Base-by-base conservation (phyloP, 306 rosid genomes). In the Castanea sativa region DNA sequence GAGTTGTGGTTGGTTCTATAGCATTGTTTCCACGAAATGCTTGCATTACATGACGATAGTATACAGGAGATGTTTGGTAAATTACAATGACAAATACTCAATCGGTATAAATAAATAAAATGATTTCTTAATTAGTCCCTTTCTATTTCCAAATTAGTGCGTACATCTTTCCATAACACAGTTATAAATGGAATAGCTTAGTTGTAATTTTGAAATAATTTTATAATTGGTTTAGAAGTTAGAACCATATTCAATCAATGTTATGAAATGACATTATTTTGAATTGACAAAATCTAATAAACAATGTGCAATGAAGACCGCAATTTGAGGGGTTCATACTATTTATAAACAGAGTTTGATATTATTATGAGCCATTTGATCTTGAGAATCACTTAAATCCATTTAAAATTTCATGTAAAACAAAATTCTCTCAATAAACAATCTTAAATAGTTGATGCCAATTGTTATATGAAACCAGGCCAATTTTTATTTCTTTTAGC, bases 401-500 rank as follows among this genome's bases (percentile, higher is more conserved):
- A 76, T 14, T 27, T 76, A 71, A 73, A 70, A 52, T 78, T 72
- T 74, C 73, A 51, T 49, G 73, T 76, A 73, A 85, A 76, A 80
- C 81, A 83, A 49, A 49, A 12, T 49, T 49, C 16, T 49, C 53
- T 78, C 83, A 57, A 74, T 27, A 80, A 78, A 38, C 79, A 78
- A 80, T 52, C n/a, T 83, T 19, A 58, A 41, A 77, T 83, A 55
- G 58, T 49, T 86, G 78, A 79, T 55, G 55, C 74, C 73, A 70
- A 74, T 77, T 72, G 65, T 79, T 83, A 56, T 65, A 82, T 65
- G 60, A 45, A 67, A 69, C 63, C 23, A 72, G 80, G 78, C 69
- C 87, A 45, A 83, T 43, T 71, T 70, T 77, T 20, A 30, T 79
- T 79, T 52, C 19, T 77, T 77, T 78, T 76, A 84, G 75, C 72